Evolutionary conservation across 352 stramenopile species (phyloP), one percentile per base, ranked within the genome.

Genomic region (Phytophthora pini): DNA sequence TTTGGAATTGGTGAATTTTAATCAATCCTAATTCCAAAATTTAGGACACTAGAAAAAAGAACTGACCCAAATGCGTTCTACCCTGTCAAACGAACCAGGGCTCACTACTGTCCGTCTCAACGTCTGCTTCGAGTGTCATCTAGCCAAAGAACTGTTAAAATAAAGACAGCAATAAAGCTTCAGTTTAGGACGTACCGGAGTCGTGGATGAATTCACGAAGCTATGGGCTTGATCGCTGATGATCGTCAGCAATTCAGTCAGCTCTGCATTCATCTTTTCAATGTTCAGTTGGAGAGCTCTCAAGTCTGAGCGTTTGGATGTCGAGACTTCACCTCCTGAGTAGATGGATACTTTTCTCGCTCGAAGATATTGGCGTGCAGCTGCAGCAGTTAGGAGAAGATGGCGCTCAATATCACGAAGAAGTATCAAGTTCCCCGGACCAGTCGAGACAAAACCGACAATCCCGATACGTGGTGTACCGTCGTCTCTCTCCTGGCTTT

Each of bases 241-340:
- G 12, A 68, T 57, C 1, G 52, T 41, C 9, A 46, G 38, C 5
- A 68, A 24, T 17, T 68, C 60, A 11, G 51, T 68, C 52, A 63
- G 29, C 29, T 68, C 60, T 13, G 53, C 43, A 44, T 68, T 68
- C 45, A 63, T 68, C n/a, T 68, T 61, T 44, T 68, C 60, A 17
- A 68, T 57, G 38, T 68, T 62, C 1, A 63, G 20, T 41, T 68
- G 52, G 7, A 68, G 60, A 6, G 60, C 52, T 56, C 60, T 38
- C 22, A 68, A 39, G 12, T 62, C 52, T 1, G 8, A 8, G 13
- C 34, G 52, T 22, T 56, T 56, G 13, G 12, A 13, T 34, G 12
- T 36, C 2, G 55, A 46, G 2, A 31, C 20, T 22, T 43, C 36
- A 11, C 15, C 29, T 13, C 43, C 11, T 39, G 22, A 40, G 32